A percentile compares a stretch with the other conserved stretches of the same genome.
phyloP scores from a whole-genome alignment of 169 alveolate species.

The Cryptosporidium viatorum region DNA sequence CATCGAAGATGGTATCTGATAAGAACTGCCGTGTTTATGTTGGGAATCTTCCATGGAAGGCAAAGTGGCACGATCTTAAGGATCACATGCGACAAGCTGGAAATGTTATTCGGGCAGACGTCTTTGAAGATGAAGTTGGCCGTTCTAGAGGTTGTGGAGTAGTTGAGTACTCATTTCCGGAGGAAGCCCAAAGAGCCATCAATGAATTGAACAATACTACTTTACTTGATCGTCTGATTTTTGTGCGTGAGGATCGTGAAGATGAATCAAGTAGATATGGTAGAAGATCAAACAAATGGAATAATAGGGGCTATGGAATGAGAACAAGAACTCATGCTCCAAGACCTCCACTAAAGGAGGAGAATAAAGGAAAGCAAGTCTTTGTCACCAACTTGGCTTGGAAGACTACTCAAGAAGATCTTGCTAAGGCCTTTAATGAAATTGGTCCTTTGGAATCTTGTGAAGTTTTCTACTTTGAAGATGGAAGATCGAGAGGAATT shows the following conservation, averaged over 20 bases:
- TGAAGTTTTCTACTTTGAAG: constrained; percentile 70
- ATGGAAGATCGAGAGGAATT: constrained; percentile 71
- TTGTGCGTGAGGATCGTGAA: constrained; percentile 88
- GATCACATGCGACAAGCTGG: constrained; percentile 92
- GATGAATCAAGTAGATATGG: constrained; percentile 73
- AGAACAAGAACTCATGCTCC: constrained; percentile 74
- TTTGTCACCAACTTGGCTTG: constrained; percentile 72
- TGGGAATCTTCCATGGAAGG: constrained; percentile 92
- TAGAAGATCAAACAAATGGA: constrained; percentile 60
- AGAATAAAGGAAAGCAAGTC: constrained; percentile 56
- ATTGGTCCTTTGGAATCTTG: constrained; percentile 75
- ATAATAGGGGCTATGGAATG: constrained; percentile 49
- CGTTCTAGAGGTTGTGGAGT: constrained; percentile 90
- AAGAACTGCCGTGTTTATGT: constrained; percentile 89
- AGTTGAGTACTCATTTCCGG: constrained; percentile 85
- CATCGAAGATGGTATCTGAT: constrained; percentile 72
- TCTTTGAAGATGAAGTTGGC: constrained; percentile 90
- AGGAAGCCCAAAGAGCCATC: constrained; percentile 86
- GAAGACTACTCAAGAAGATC: constrained; percentile 70
- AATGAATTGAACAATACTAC: constrained; percentile 83
- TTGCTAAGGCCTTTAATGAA: constrained; percentile 68
- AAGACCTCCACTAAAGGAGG: constrained; percentile 70
- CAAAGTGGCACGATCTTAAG: constrained; percentile 89
- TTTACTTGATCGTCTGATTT: constrained; percentile 84
- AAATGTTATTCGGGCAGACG: constrained; percentile 90